Conservation (phyloP, 768 basidiomycete genomes). For the Crassisporium funariophilum region DNA sequence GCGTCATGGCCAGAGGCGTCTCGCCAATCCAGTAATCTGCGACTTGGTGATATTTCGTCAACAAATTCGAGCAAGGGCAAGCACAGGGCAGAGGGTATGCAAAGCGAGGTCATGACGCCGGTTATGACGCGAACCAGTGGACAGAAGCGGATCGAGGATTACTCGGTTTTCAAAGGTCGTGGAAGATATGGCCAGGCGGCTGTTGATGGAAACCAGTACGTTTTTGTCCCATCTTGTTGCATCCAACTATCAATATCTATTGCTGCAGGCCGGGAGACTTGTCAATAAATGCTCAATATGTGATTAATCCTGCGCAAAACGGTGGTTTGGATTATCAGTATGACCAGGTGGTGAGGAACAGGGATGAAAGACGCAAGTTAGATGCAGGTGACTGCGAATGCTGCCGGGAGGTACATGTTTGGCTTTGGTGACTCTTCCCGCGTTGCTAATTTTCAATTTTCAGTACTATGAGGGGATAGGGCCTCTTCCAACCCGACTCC, state of each 20-base stretch:
- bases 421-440: neutral
- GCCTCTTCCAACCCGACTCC: conserved; percentile 63
- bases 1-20: no score
- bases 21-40: no score
- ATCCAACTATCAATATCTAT: neutral
- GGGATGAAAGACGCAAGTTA: conserved; percentile 62
- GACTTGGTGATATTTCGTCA: neutral
- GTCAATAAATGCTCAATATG: conserved; percentile 66
- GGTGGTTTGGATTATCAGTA: conserved; percentile 67
- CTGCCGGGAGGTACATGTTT: conserved; percentile 65
- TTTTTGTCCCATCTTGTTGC: conserved; percentile 1
- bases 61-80: conserved; percentile 19
- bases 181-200: conserved; percentile 55
- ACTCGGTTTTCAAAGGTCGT: conserved; percentile 55
- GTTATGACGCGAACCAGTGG: conserved; percentile 18
- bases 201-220: conserved; percentile 30
- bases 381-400: conserved; percentile 81
- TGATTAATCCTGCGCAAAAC: conserved; percentile 68
- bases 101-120: conserved; percentile 21
- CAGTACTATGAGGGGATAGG: conserved; percentile 84
- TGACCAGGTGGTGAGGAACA: conserved; percentile 75
- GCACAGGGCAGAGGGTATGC: conserved; percentile 16
- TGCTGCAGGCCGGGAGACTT: conserved; percentile 24
- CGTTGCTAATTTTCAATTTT: neutral
- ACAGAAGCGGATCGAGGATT: conserved; percentile 35